Percentiles rank a stretch among this genome's conserved stretches.
Conservation (phyloP, 1,139 yeast genomes). For the Candida albicans region DNA sequence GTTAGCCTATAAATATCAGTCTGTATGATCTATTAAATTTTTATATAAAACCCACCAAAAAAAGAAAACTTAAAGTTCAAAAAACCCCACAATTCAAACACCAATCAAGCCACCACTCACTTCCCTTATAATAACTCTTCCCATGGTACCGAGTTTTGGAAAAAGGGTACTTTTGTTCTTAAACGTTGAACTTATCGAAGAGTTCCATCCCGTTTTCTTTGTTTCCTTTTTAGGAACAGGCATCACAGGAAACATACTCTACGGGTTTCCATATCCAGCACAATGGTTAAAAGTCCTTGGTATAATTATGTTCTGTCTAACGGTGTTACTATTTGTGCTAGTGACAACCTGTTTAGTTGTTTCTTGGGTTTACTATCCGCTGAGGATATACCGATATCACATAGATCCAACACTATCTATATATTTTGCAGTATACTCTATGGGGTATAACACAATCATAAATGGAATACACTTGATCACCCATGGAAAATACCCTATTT, state of each 20-base stretch:
- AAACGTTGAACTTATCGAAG: conserved; percentile 9
- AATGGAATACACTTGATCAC: conserved; percentile 42
- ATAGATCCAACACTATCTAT: conserved; percentile 50
- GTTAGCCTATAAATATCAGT: no score
- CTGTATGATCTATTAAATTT: no score
- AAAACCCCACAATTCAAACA: no score
- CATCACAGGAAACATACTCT: conserved; percentile 58
- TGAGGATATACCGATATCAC: conserved; percentile 33
- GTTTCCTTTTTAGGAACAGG: conserved; percentile 83
- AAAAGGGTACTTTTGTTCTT: not conserved
- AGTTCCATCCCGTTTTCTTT: conserved; percentile 53
- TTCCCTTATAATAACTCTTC: no score
- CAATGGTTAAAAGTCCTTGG: conserved; percentile 61
- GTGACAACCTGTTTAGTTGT: conserved; percentile 24
- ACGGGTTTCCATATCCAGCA: conserved; percentile 63
- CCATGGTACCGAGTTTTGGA: not conserved
- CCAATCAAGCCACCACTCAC: no score
- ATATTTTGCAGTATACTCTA: conserved; percentile 73
- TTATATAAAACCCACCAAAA: no score
- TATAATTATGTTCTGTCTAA: conserved; percentile 48
- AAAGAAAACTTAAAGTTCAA: no score
- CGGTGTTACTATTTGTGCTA: conserved; percentile 29
- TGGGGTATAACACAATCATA: conserved; percentile 70
- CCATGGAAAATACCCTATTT: conserved; percentile 25
- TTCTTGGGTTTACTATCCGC: conserved; percentile 19